These are phyloP conservation scores for Calonectria naviculata DNA, from an alignment of 2,329 filamentous ascomycete species.

Conservation along the genomic window DNA sequence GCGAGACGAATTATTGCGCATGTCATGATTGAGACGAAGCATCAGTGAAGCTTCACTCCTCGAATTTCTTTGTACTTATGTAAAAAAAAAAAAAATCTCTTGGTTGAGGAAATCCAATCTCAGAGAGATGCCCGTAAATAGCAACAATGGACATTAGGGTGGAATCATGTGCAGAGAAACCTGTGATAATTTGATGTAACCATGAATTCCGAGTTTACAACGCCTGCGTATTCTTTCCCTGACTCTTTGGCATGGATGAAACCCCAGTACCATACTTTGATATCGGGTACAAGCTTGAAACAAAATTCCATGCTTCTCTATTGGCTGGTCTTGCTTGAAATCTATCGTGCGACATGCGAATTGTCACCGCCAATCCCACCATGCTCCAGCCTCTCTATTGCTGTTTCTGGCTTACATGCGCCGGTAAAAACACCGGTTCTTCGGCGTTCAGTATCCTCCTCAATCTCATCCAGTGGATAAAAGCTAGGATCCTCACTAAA, in stretches of 20 bases:
- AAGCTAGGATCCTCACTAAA: not conserved
- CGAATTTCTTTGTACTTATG: not conserved
- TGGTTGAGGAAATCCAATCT: too few species aligned
- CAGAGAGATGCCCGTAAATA: not conserved
- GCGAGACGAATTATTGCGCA: not conserved
- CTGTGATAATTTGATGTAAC: too few species aligned
- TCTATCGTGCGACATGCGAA: not conserved
- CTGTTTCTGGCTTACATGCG: not conserved
- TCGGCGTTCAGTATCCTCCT: not conserved
- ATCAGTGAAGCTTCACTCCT: not conserved
- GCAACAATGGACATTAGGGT: not conserved
- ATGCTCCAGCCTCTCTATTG: not conserved
- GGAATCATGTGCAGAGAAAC: not conserved
- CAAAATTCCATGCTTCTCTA: not conserved
- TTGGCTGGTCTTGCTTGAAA: not conserved
- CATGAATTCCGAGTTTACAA: too few species aligned
- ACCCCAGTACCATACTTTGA: too few species aligned
- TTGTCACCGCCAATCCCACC: not conserved
- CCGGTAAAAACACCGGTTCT: not conserved
- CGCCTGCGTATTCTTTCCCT: too few species aligned
- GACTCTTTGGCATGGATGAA: too few species aligned
- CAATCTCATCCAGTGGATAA: not conserved
- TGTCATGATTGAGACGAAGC: not conserved
- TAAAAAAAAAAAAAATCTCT: not conserved
- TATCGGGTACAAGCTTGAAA: too few species aligned